Evolutionary conservation across 192 early-diverging fungal species (phyloP).

Genomic region (Rhizophagus clarus): DNA sequence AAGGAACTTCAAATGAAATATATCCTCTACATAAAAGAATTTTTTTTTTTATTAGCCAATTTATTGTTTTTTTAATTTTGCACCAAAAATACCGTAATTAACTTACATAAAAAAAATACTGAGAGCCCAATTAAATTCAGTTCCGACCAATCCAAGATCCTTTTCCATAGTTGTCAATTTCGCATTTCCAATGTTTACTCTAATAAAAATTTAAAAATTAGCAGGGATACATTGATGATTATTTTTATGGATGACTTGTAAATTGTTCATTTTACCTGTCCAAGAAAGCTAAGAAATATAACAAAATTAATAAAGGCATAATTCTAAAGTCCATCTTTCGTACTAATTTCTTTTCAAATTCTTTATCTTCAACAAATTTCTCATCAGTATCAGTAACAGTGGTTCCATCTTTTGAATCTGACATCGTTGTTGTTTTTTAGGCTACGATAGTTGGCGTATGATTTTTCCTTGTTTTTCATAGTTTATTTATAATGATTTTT

Average conservation of each 20-base stretch:
- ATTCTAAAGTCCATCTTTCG: constrained; percentile 67
- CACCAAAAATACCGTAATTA: constrained; percentile 26
- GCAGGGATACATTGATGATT: background rate
- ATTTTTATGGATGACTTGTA: no score
- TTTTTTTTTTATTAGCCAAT: background rate
- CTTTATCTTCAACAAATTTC: background rate
- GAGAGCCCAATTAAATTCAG: constrained; percentile 61
- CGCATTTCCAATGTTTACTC: constrained; percentile 54
- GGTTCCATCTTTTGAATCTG: background rate
- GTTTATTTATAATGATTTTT: background rate
- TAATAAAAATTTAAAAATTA: constrained; percentile 3
- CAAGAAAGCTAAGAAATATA: constrained; percentile 71
- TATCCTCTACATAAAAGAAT: constrained; percentile 40
- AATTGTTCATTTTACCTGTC: constrained; percentile 49
- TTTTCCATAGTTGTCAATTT: constrained; percentile 53
- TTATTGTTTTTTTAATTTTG: constrained; percentile 1
- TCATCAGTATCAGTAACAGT: background rate
- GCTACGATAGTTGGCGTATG: background rate
- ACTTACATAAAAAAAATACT: constrained; percentile 72
- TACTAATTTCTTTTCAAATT: constrained; percentile 40
- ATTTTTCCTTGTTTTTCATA: background rate
- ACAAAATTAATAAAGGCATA: constrained; percentile 60
- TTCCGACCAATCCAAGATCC: constrained; percentile 46
- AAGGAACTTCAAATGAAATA: constrained; percentile 75
- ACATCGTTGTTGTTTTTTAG: background rate